phyloP scores from a whole-genome alignment of 352 stramenopile genomes.

The Globisporangium canariense region DNA sequence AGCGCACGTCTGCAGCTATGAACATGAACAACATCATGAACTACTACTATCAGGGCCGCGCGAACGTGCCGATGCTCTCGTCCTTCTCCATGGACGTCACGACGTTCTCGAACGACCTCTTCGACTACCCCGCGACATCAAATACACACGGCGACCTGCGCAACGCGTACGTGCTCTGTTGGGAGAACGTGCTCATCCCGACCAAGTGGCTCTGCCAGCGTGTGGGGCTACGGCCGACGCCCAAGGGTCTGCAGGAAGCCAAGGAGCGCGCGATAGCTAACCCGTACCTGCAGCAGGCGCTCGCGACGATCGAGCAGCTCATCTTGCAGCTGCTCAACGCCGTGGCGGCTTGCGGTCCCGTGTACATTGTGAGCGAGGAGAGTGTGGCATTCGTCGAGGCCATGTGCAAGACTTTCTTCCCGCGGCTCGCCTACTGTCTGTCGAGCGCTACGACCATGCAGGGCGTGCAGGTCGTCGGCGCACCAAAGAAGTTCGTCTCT shows the following conservation, averaged over 20 bases:
- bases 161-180: constrained; percentile 66
- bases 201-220: constrained; percentile 63
- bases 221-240: constrained; percentile 39
- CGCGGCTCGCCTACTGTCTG: constrained; percentile 58
- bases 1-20: constrained; percentile 6
- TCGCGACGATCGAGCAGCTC: constrained; percentile 59
- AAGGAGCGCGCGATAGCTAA: constrained; percentile 44
- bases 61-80: constrained; percentile 35
- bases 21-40: constrained; percentile 29
- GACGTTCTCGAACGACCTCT: constrained; percentile 49
- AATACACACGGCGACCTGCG: constrained; percentile 24
- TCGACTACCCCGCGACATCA: constrained; percentile 38
- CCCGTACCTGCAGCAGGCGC: constrained; percentile 40
- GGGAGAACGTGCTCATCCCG: constrained; percentile 63
- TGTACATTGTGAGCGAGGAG: constrained; percentile 69
- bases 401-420: constrained; percentile 61
- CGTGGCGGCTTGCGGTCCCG: constrained; percentile 40
- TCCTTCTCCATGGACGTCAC: constrained; percentile 66
- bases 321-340: constrained; percentile 49
- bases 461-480: constrained; percentile 58
- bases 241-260: constrained; percentile 36
- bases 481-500: constrained; percentile 51
- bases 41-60: constrained; percentile 31
- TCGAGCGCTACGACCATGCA: constrained; percentile 42
- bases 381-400: constrained; percentile 58